Conservation (phyloP, 148 eudicot genomes). For the Selenicereus undatus region DNA sequence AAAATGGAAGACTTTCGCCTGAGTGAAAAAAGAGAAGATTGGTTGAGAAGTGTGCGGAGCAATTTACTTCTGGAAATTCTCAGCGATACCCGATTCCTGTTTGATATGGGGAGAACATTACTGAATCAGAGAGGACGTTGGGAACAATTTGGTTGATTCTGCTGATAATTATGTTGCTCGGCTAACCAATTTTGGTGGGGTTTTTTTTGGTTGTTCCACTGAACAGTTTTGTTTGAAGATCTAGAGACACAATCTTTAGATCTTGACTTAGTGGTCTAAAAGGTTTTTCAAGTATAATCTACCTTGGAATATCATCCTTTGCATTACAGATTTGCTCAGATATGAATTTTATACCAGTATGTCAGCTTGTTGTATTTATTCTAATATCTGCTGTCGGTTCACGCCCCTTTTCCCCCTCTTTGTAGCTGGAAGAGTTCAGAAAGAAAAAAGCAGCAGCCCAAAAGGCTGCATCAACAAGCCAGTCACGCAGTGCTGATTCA, state of each 20-base stretch:
- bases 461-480: constrained; percentile 43
- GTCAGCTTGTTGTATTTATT: not conserved
- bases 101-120: too few relatives aligned
- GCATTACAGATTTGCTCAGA: too few relatives aligned
- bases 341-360: too few relatives aligned
- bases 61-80: not conserved
- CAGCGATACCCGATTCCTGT: too few relatives aligned
- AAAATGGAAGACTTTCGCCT: too few relatives aligned
- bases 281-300: not conserved
- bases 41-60: not conserved
- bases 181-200: not conserved
- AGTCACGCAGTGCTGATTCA: constrained; percentile 29
- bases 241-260: not conserved
- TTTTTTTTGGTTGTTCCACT: not conserved
- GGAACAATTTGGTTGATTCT: too few relatives aligned
- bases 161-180: not conserved
- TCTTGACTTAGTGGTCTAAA: not conserved
- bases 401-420: not conserved
- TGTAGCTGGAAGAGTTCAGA: constrained; percentile 90
- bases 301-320: not conserved
- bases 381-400: constrained; percentile 13
- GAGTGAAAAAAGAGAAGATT: not conserved
- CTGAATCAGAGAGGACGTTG: too few relatives aligned
- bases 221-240: not conserved
- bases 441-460: constrained; percentile 86